phyloP scores from a whole-genome alignment of 192 early-diverging fungal genomes.

The Piromyces finnis region DNA sequence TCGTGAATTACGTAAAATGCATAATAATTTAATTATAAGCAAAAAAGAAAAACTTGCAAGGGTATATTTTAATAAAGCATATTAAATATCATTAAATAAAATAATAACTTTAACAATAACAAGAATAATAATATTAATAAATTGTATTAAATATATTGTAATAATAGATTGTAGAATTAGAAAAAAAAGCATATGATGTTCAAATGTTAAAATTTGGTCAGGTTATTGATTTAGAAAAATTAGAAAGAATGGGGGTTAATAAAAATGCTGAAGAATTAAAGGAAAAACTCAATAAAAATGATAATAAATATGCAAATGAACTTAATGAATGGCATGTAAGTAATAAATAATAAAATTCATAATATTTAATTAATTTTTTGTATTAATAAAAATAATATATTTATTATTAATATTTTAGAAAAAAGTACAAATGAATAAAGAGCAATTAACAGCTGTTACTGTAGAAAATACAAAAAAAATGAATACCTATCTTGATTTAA shows the following conservation, averaged over 20 bases:
- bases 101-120: too few species aligned
- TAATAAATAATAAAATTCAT: background rate
- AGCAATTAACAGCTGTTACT: background rate
- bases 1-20: slow-evolving; percentile 36
- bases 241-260: slow-evolving; percentile 41
- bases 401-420: background rate
- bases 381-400: too few species aligned
- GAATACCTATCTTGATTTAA: background rate
- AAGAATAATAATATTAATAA: too few species aligned
- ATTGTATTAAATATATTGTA: background rate
- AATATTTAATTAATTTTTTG: too few species aligned
- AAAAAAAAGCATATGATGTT: slow-evolving; percentile 24
- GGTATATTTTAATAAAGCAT: slow-evolving; percentile 8
- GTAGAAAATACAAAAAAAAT: background rate
- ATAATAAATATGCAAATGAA: slow-evolving; percentile 21
- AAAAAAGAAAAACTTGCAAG: slow-evolving; percentile 36
- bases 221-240: slow-evolving; percentile 38
- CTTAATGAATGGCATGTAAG: slow-evolving; percentile 20
- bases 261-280: slow-evolving; percentile 35
- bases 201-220: slow-evolving; percentile 51
- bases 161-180: slow-evolving; percentile 22
- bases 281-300: slow-evolving; percentile 36
- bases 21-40: slow-evolving; percentile 27
- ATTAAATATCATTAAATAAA: too few species aligned
- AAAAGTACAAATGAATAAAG: background rate